These are phyloP conservation scores for Pneumocystis sp. DNA, from an alignment of 1,139 yeast species.

Conservation along the genomic window DNA sequence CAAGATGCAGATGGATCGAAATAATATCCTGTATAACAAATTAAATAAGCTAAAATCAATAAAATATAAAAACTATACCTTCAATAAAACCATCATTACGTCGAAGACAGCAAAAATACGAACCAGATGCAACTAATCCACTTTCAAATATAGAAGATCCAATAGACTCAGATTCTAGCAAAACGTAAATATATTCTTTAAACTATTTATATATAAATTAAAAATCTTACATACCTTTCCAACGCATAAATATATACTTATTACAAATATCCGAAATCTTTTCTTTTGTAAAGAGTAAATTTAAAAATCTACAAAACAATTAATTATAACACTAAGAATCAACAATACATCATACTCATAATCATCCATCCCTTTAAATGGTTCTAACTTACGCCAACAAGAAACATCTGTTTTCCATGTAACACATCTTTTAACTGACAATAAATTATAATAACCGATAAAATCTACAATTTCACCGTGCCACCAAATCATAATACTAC, in stretches of 20 bases:
- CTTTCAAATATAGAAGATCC: not conserved
- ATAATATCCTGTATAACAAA: not conserved
- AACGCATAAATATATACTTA: not conserved
- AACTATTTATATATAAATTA: not conserved
- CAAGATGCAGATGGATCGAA: not conserved
- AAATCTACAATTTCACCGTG: not conserved
- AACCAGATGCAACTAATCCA: not conserved
- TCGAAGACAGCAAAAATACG: not conserved
- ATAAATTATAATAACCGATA: not conserved
- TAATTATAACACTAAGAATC: not conserved
- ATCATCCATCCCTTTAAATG: not conserved
- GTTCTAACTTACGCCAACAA: not conserved
- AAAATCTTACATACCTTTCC: not conserved
- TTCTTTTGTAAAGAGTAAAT: not conserved
- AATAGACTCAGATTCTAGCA: not conserved
- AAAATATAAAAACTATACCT: not conserved
- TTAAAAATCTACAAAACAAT: not conserved
- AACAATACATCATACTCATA: not conserved
- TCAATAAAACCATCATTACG: constrained; percentile 1
- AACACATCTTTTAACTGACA: not conserved
- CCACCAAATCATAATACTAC: not conserved
- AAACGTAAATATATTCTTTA: not conserved
- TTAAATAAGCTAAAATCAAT: not conserved
- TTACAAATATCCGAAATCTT: not conserved
- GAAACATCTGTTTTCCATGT: not conserved